Evolutionary conservation across 192 early-diverging fungal genomes (phyloP), one percentile per base, ranked within the genome.

Genomic region (Rhizophagus prolifer): DNA sequence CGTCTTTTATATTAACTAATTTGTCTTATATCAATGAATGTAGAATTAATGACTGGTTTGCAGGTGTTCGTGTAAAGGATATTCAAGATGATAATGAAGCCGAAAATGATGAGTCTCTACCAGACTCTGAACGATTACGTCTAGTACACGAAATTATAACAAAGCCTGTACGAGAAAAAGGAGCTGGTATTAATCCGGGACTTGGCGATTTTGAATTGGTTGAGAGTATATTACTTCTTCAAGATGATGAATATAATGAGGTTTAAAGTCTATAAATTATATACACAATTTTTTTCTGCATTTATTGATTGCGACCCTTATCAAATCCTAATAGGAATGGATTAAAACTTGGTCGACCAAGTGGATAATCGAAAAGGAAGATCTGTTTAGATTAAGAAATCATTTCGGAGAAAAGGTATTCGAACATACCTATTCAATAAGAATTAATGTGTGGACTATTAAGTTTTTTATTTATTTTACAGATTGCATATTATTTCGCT

Each of bases 401-500:
- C 89, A 95, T 69, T 93, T 94, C 87, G 96, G 96, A 75, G 95
- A 97, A 79, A 93, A 94, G 79, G 81, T 82, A 78, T 28, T 16
- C 47, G 62, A 21, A 2, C 73, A 75, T 30, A 70, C 4, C 13
- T 41, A 30, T 19, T 58, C 5, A 19, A 6, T 1, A n/a, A 10
- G 41, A 12, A 44, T 12, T 13, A 44, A 41, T 12, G 41, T 12
- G 41, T 4, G 21, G 10, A 10, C 34, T 61, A 63, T 4, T 61
- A 19, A 6, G 10, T 26, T 66, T 9, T 25, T 65, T 38, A 38
- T 74, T 65, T 63, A 23, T 79, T 46, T 34, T 60, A 21, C 31
- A 82, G 80, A 86, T 95, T 46, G 95, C 94, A n/a, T 91, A 88
- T 83, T 97, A 98, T 83, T 98, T 98, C 88, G 95, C 95, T 14